Base-by-base conservation (phyloP, 345 rosid species). In the Triadica sebifera region DNA sequence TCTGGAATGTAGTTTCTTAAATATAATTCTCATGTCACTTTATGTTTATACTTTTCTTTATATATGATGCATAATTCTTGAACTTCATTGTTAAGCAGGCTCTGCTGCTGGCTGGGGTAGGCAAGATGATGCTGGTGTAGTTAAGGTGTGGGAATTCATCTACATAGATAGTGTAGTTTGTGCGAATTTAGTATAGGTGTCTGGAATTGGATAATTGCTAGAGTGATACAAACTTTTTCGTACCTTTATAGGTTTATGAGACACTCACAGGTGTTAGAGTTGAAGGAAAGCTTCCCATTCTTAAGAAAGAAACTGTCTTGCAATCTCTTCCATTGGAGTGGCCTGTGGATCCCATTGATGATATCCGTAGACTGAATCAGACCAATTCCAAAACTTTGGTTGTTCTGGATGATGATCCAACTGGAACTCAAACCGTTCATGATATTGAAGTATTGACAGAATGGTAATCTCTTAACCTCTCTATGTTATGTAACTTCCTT, bases 391-490 rank as follows among this genome's bases (percentile, higher is more conserved):
- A 88, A 80, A 89, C 93, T 6, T 78, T 94, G 82, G 92, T 92
- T 69, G 98, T 94, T 76, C 90, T 94, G 79, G 98, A 94, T 81
- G 98, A 94, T 80, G 98, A 94, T 81, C 97, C 98, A 76, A 92
- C 98, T 39, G 97, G 98, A 81, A 94, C 98, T 65, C 98, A 94
- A 83, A 94, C 98, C n/a, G 97, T 94, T 84, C 96, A 92, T 77
- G 92, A 87, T 52, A 89, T 92, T 72, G 98, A 94, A 86, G 98
- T 94, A 71, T 79, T 94, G 76, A 94, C 97, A 49, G 98, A 94
- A 90, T 94, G 98, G 97, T 94, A 76, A 84, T 78, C 47, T 77
- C 77, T 69, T 58, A 16, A 53, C 34, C 20, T 57, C 50, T 67
- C 29, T 64, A 25, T 22, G 37, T 62, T 75, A 22, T 70, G 13